A percentile compares a stretch with the other conserved stretches of the same genome.
These are phyloP conservation scores for Colletotrichum melonis DNA, from an alignment of 2,329 filamentous ascomycete species.

Conservation along the genomic window DNA sequence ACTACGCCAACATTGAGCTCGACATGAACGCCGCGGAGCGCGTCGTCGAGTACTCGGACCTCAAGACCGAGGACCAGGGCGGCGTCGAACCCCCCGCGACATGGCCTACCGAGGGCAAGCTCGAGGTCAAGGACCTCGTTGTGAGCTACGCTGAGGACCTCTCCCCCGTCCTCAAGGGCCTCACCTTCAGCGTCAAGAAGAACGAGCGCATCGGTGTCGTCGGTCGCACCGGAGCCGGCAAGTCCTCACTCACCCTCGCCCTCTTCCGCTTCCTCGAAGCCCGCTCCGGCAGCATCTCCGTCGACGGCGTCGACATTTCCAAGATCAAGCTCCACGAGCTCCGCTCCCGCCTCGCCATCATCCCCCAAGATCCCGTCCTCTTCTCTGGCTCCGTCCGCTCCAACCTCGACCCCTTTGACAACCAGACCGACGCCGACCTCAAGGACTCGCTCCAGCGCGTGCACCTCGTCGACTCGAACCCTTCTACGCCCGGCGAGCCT, in stretches of 20 bases:
- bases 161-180: conserved; percentile 75
- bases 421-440: conserved; percentile 76
- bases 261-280: conserved; percentile 83
- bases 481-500: conserved; percentile 53
- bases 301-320: conserved; percentile 81
- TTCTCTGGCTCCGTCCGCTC: conserved; percentile 83
- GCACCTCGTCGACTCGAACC: conserved; percentile 67
- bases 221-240: conserved; percentile 82
- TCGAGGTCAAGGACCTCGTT: conserved; percentile 80
- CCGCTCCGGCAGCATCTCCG: conserved; percentile 71
- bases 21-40: conserved; percentile 85
- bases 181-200: conserved; percentile 73
- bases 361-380: conserved; percentile 82
- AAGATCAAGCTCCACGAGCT: conserved; percentile 77
- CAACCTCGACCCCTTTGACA: conserved; percentile 82
- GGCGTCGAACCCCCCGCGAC: conserved; percentile 72
- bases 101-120: conserved; percentile 79
- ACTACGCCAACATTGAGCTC: conserved; percentile 78
- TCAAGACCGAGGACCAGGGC: conserved; percentile 74
- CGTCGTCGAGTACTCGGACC: conserved; percentile 78
- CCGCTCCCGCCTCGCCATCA: conserved; percentile 81
- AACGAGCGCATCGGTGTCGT: conserved; percentile 82
- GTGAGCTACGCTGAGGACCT: conserved; percentile 79
- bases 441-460: conserved; percentile 77
- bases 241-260: conserved; percentile 80